A percentile compares a stretch with the other conserved stretches of the same genome.
Evolutionary conservation across 805 yeast species (phyloP).

Genomic region (Suhomyces xylopsoci): DNA sequence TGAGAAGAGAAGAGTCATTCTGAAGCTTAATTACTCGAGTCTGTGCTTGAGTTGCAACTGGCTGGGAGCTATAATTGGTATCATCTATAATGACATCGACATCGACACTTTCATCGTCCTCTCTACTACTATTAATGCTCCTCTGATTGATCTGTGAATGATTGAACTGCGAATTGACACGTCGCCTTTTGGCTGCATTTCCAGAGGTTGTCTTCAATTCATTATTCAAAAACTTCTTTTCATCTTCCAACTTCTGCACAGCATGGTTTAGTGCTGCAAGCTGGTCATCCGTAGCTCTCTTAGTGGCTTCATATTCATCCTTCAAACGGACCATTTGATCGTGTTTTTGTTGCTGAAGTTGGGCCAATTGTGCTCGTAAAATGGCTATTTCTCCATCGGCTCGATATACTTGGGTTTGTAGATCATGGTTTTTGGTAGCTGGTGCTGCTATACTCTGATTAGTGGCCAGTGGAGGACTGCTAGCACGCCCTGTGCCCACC

Average conservation of each 20-base stretch:
- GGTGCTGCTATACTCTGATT: not conserved
- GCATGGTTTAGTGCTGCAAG: constrained; percentile 26
- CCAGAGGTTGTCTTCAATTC: constrained; percentile 27
- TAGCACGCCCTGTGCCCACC: not conserved
- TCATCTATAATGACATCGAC: not conserved
- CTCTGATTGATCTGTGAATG: not conserved
- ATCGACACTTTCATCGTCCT: not conserved
- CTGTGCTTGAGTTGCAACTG: not conserved
- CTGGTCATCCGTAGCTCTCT: constrained; percentile 28
- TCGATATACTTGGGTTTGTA: constrained; percentile 34
- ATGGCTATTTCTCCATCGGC: constrained; percentile 83
- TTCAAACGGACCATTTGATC: constrained; percentile 31
- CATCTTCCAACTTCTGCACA: constrained; percentile 40
- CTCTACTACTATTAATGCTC: not conserved
- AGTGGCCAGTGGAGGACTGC: not conserved
- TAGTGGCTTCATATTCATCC: constrained; percentile 14
- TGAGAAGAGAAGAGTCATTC: constrained; percentile 32
- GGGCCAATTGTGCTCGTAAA: constrained; percentile 59
- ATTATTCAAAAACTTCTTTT: constrained; percentile 39
- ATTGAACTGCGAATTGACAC: constrained; percentile 2
- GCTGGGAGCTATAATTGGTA: not conserved
- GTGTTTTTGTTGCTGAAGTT: constrained; percentile 39
- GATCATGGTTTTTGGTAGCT: constrained; percentile 7
- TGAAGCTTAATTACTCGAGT: constrained; percentile 17
- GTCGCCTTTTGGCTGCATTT: constrained; percentile 19